Evolutionary conservation across 345 rosid species (phyloP).

Genomic region (Syzygium grande): DNA sequence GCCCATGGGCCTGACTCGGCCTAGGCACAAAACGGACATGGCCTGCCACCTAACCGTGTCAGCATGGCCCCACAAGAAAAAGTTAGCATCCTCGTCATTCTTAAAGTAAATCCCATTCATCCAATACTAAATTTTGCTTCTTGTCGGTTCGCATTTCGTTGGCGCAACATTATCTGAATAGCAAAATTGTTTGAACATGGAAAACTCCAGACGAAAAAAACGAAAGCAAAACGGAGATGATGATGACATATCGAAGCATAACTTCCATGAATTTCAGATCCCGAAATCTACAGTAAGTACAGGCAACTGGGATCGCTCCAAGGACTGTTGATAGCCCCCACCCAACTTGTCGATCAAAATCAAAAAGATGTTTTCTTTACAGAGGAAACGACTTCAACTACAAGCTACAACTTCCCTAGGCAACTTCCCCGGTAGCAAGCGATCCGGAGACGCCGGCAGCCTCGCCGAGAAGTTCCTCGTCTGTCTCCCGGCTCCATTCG

Average conservation of each 20-base stretch:
- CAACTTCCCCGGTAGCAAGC: background rate
- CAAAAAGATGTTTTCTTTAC: too few species aligned
- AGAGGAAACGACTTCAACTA: background rate
- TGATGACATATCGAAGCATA: background rate
- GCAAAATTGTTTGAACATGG: background rate
- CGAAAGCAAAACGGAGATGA: background rate
- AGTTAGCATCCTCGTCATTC: background rate
- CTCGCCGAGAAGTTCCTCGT: slow-evolving; percentile 18
- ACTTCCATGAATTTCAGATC: background rate
- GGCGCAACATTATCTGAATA: background rate
- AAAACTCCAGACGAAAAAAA: background rate
- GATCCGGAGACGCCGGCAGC: slow-evolving; percentile 41
- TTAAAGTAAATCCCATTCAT: background rate
- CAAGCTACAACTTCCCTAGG: background rate
- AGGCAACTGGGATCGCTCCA: rapidly evolving
- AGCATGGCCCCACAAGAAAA: background rate
- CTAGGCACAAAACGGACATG: background rate
- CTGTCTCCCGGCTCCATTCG: slow-evolving; percentile 5
- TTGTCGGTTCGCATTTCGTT: background rate
- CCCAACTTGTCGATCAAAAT: too few species aligned
- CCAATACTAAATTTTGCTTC: too few species aligned
- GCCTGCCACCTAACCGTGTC: background rate
- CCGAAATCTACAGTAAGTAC: background rate
- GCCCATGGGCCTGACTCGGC: background rate
- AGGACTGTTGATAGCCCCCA: too few species aligned